phyloP scores from a whole-genome alignment of 805 yeast species.

The Schwanniomyces sp. region DNA sequence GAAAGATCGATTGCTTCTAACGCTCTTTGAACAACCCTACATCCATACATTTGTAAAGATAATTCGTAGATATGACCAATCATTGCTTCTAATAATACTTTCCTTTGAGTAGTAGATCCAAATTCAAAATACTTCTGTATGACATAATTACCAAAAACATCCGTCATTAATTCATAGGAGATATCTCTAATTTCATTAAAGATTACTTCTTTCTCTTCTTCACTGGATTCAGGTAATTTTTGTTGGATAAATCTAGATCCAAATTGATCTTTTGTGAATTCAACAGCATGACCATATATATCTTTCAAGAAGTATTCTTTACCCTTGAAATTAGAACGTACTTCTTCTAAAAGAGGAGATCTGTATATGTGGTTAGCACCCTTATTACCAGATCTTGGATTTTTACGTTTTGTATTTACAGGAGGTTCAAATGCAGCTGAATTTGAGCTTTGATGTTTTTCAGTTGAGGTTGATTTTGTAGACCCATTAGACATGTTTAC shows the following conservation, averaged over 20 bases:
- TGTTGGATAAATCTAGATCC: constrained; percentile 97
- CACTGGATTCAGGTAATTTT: constrained; percentile 62
- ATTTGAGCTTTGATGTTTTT: not conserved
- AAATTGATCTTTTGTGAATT: constrained; percentile 93
- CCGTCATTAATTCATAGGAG: constrained; percentile 81
- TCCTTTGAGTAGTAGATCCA: constrained; percentile 70
- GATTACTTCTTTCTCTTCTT: constrained; percentile 72
- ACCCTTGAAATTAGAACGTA: constrained; percentile 63
- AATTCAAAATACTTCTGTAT: constrained; percentile 90
- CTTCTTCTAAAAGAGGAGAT: constrained; percentile 82
- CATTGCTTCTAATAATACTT: constrained; percentile 68
- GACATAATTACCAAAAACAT: constrained; percentile 97
- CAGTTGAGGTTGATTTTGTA: constrained; percentile 10
- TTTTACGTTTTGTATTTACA: constrained; percentile 7
- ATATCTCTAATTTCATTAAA: constrained; percentile 80
- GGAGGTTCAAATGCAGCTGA: constrained; percentile 11
- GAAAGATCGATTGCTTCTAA: constrained; percentile 66
- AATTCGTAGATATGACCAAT: constrained; percentile 69
- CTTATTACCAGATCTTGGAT: constrained; percentile 17
- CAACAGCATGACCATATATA: constrained; percentile 83
- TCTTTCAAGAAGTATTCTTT: constrained; percentile 65
- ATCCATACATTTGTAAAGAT: constrained; percentile 95
- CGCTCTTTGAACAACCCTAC: constrained; percentile 95
- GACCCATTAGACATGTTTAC: not conserved
- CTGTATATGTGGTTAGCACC: constrained; percentile 56